These are phyloP conservation scores for Zizania palustris DNA, from an alignment of 202 grass and related monocot genomes.

Conservation along the genomic window DNA sequence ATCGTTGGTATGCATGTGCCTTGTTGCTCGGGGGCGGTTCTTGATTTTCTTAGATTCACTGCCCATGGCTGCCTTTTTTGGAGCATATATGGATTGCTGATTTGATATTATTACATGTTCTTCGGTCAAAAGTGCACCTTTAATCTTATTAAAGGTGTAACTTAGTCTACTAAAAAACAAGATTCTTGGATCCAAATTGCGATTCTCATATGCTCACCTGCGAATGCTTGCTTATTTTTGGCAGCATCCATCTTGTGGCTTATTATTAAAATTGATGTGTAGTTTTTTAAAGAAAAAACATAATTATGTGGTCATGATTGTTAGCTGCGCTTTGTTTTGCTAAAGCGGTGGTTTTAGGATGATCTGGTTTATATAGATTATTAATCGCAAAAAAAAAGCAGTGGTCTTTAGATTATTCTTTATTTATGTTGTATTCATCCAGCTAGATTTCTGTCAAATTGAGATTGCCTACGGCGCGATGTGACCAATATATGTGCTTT, in stretches of 20 bases:
- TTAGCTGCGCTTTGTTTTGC: background rate
- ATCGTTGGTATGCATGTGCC: constrained; percentile 48
- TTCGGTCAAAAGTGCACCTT: background rate
- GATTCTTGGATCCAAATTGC: background rate
- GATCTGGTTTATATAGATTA: background rate
- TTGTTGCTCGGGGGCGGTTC: background rate
- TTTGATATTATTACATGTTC: background rate
- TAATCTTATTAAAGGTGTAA: background rate
- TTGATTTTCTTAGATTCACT: constrained; percentile 16
- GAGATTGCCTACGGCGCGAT: background rate
- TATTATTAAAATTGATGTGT: background rate
- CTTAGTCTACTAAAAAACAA: constrained; percentile 16
- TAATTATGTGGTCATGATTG: background rate
- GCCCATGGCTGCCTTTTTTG: background rate
- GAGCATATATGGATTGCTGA: background rate
- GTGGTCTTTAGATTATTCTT: background rate
- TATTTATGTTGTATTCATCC: background rate
- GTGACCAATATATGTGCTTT: background rate
- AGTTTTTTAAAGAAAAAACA: background rate
- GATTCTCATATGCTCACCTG: background rate
- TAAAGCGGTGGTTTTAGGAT: constrained; percentile 4
- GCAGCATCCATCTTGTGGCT: background rate
- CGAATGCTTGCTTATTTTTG: background rate
- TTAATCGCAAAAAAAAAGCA: background rate
- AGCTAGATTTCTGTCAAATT: background rate